phyloP scores from a whole-genome alignment of 1,284 basidiomycete genomes.

The Irpex lacteus region DNA sequence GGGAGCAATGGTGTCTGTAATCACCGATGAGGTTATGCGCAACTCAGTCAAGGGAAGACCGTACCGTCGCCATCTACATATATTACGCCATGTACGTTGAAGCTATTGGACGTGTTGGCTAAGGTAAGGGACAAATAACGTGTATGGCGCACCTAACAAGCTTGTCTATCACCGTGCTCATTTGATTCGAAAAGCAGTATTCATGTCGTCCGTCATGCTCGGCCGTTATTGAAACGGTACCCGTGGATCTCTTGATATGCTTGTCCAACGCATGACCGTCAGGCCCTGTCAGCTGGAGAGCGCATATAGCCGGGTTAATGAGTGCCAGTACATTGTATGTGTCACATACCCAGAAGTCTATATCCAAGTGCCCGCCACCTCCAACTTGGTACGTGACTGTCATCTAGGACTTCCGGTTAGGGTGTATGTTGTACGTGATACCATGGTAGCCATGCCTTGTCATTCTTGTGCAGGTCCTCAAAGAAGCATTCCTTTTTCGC shows the following conservation, averaged over 20 bases:
- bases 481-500: conserved; percentile 96
- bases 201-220: conserved; percentile 85
- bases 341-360: conserved; percentile 86
- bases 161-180: conserved; percentile 94
- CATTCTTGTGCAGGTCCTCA: conserved; percentile 92
- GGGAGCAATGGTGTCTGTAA: conserved; percentile 77
- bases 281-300: conserved; percentile 75
- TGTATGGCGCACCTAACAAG: conserved; percentile 73
- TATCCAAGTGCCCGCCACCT: conserved; percentile 93
- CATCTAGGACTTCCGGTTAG: conserved; percentile 62
- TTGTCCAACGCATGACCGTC: conserved; percentile 67
- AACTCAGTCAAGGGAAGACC: conserved; percentile 18
- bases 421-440: conserved; percentile 4
- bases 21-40: conserved; percentile 19
- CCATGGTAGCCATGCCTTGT: conserved; percentile 65
- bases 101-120: conserved; percentile 49
- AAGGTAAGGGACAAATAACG: conserved; percentile 4
- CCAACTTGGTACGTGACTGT: conserved; percentile 99
- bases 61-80: conserved; percentile 85
- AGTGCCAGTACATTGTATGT: neutral
- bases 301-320: neutral
- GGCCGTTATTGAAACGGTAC: conserved; percentile 86
- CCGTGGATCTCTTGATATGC: conserved; percentile 86
- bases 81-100: conserved; percentile 98
- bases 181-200: conserved; percentile 98